These are phyloP conservation scores for Blastobotrys illinoisensis DNA, from an alignment of 1,139 yeast genomes.

Conservation along the genomic window DNA sequence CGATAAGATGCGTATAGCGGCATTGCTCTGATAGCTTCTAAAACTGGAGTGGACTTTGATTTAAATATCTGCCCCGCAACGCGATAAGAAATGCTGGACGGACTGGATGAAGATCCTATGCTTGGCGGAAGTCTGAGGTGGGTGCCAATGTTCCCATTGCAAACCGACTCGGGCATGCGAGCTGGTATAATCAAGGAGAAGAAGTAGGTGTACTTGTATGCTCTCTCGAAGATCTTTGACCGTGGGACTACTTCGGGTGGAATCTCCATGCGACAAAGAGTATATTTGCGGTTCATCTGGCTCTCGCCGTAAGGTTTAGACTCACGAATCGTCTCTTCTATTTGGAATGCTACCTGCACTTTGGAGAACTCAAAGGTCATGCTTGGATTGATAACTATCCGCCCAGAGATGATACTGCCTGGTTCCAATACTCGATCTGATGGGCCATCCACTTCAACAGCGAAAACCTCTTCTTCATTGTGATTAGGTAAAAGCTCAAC, in stretches of 20 bases:
- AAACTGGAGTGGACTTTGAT: not conserved
- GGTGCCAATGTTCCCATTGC: constrained; percentile 1
- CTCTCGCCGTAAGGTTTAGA: constrained; percentile 6
- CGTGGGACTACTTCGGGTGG: not conserved
- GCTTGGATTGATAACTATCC: constrained; percentile 8
- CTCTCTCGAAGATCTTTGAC: not conserved
- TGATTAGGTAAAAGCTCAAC: not conserved
- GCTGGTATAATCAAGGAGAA: constrained; percentile 4
- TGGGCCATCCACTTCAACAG: constrained; percentile 9
- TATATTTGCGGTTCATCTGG: constrained; percentile 2
- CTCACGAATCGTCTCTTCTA: constrained; percentile 7
- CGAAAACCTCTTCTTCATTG: constrained; percentile 1
- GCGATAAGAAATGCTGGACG: not conserved
- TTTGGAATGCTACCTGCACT: constrained; percentile 2
- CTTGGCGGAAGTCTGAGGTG: constrained; percentile 8
- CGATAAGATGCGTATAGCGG: not conserved
- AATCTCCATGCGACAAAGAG: not conserved
- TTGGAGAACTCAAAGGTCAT: constrained; percentile 5
- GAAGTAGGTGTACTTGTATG: not conserved
- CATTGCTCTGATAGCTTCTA: not conserved
- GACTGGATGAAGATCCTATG: not conserved
- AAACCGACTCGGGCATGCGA: not conserved
- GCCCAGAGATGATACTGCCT: constrained; percentile 7
- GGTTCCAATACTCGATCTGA: constrained; percentile 4
- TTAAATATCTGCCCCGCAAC: not conserved